A percentile compares a stretch with the other conserved stretches of the same genome.
These are phyloP conservation scores for Butyriboletus loyo DNA, from an alignment of 768 basidiomycete genomes.

Conservation along the genomic window DNA sequence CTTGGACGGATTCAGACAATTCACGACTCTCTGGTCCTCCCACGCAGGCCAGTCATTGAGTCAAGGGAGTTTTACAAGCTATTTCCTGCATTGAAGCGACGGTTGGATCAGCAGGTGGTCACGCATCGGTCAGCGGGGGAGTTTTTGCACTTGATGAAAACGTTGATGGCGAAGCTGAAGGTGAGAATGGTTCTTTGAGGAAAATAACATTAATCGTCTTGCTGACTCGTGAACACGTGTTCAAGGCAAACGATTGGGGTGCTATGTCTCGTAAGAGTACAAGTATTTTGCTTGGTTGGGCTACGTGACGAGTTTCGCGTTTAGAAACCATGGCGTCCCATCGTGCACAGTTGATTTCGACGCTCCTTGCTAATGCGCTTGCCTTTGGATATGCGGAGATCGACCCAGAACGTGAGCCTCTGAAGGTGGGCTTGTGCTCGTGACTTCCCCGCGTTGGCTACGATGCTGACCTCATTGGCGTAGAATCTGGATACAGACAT, in stretches of 20 bases:
- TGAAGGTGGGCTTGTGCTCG: conserved; percentile 40
- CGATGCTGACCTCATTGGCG: neutral
- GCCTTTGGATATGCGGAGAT: conserved; percentile 45
- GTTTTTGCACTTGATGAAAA: conserved; percentile 57
- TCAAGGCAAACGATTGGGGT: conserved; percentile 63
- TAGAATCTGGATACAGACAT: conserved; percentile 55
- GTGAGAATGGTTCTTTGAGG: conserved; percentile 25
- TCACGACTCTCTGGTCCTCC: neutral
- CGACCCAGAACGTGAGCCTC: conserved; percentile 43
- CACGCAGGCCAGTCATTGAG: conserved; percentile 51
- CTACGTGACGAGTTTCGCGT: neutral
- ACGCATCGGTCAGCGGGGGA: conserved; percentile 52
- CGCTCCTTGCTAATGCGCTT: conserved; percentile 46
- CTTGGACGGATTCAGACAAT: neutral
- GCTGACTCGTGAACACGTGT: neutral
- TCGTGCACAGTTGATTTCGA: conserved; percentile 42
- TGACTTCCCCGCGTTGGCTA: fast-evolving
- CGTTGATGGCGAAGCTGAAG: conserved; percentile 69
- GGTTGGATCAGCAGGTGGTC: conserved; percentile 45
- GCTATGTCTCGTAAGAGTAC: conserved; percentile 52
- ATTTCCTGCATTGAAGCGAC: conserved; percentile 46
- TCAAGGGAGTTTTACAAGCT: conserved; percentile 57
- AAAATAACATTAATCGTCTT: neutral
- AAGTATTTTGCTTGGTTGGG: neutral
- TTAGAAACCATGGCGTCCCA: conserved; percentile 49